Base-by-base conservation (phyloP, 352 stramenopile species). In the Globisporangium cylindrosporum region DNA sequence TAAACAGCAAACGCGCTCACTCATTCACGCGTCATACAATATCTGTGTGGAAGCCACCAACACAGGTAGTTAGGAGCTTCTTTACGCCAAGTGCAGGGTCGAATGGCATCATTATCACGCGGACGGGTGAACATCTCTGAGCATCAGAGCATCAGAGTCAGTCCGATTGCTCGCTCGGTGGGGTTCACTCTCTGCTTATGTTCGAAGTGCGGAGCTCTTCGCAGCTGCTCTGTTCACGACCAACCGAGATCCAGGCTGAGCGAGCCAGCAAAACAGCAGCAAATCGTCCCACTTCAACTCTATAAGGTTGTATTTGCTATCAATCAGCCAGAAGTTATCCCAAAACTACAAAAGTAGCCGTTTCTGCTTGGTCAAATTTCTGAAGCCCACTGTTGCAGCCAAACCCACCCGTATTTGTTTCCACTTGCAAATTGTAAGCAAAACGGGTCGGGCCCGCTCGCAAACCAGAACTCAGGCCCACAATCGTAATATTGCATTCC, bases 331-430 rank as follows among this genome's bases (percentile, higher is more conserved):
- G 22, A 12, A n/a, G 1, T 24, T 53, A 24, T 53, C 15, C 18
- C 24, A 29, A 29, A 56, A 29, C 9, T 56, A 18, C 49, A 56
- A 29, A 56, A 56, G 4, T 56, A 56, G 49, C 8, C 22, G 7
- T 14, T 9, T 56, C 49, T 56, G 49, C 49, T 56, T 56, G 49
- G 49, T 56, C 49, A 56, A 56, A 56, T 56, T 29, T 29, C n/a
- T 56, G 49, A 56, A 56, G 49, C 49, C 49, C 49, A 56, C 49
- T 56, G 49, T 56, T 22, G 18, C 18, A n/a, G 43, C 5, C 15
- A n/a, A 51, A 51, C 43, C 43, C 43, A 22, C 43, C 43, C 43
- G 18, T 22, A 48, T 48, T n/a, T 48, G 15, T 15, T 6, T 20
- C 14, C 15, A 51, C 43, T 51, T 6, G 43, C 4, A 51, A 9